Conservation (phyloP, 352 stramenopile genomes). For the Phytophthora sansomeana region DNA sequence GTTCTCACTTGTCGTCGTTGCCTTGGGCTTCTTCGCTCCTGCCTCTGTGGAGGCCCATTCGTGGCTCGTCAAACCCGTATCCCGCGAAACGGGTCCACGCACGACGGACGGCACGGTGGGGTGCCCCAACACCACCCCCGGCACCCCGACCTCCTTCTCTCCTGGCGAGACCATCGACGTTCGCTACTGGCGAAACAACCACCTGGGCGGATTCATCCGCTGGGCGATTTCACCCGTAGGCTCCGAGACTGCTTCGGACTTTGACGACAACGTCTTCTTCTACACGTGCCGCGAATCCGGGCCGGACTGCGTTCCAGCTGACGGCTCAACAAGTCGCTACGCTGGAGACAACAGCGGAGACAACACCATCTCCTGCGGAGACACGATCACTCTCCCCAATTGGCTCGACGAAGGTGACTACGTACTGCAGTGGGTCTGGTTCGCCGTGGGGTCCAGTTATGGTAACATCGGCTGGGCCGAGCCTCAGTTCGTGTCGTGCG, state of each 20-base stretch:
- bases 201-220: constrained; percentile 66
- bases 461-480: constrained; percentile 62
- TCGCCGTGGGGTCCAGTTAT: constrained; percentile 54
- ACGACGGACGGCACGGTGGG: constrained; percentile 44
- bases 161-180: constrained; percentile 59
- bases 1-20: background rate
- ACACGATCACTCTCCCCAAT: constrained; percentile 60
- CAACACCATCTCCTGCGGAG: constrained; percentile 50
- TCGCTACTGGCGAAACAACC: constrained; percentile 62
- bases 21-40: constrained; percentile 8
- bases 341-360: constrained; percentile 46
- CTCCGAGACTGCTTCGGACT: constrained; percentile 42
- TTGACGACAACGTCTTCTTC: constrained; percentile 63
- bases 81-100: constrained; percentile 40
- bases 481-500: constrained; percentile 58
- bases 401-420: constrained; percentile 59
- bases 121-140: constrained; percentile 43
- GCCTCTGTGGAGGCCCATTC: constrained; percentile 43
- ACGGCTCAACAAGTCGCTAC: constrained; percentile 52
- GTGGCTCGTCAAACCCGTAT: constrained; percentile 54
- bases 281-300: constrained; percentile 67
- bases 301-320: constrained; percentile 43
- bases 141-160: constrained; percentile 43
- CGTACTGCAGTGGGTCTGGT: constrained; percentile 69
- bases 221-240: constrained; percentile 50